Percentiles rank a stretch among this genome's conserved stretches.
phyloP scores from a whole-genome alignment of 192 early-diverging fungal genomes.

The Paraglomus occultum region DNA sequence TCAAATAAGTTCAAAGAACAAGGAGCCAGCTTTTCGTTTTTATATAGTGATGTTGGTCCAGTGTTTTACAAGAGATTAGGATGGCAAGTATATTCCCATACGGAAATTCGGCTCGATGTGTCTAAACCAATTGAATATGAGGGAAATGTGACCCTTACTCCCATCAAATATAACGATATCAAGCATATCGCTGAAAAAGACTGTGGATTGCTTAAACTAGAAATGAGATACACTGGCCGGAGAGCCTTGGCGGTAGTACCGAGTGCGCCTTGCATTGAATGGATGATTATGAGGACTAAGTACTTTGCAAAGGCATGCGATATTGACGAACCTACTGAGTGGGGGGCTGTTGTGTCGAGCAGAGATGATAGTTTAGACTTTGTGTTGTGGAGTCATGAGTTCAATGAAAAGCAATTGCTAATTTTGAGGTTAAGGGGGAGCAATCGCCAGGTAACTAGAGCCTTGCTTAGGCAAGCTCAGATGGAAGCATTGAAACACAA shows the following conservation, averaged over 20 bases:
- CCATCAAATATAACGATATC: background rate
- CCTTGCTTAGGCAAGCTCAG: slow-evolving; percentile 6
- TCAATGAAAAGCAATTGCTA: background rate
- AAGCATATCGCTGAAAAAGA: background rate
- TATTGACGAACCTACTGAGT: background rate
- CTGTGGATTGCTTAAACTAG: slow-evolving; percentile 3
- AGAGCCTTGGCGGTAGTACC: background rate
- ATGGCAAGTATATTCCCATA: slow-evolving; percentile 8
- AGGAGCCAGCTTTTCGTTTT: slow-evolving; percentile 15
- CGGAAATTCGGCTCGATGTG: slow-evolving; percentile 18
- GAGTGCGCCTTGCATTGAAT: background rate
- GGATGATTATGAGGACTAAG: slow-evolving; percentile 1
- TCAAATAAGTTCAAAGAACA: slow-evolving; percentile 1
- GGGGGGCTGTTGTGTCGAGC: background rate
- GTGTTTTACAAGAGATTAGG: slow-evolving; percentile 15
- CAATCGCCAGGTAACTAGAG: background rate
- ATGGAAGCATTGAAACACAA: background rate
- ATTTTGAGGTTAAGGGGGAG: slow-evolving; percentile 11
- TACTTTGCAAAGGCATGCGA: background rate
- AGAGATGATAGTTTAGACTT: background rate
- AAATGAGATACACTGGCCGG: background rate
- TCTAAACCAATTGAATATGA: background rate
- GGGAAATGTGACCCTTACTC: background rate
- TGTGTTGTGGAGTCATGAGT: slow-evolving; percentile 12
- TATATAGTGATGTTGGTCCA: slow-evolving; percentile 15